phyloP scores from a whole-genome alignment of 2,329 filamentous ascomycete genomes.

The Aureobasidium sp. region DNA sequence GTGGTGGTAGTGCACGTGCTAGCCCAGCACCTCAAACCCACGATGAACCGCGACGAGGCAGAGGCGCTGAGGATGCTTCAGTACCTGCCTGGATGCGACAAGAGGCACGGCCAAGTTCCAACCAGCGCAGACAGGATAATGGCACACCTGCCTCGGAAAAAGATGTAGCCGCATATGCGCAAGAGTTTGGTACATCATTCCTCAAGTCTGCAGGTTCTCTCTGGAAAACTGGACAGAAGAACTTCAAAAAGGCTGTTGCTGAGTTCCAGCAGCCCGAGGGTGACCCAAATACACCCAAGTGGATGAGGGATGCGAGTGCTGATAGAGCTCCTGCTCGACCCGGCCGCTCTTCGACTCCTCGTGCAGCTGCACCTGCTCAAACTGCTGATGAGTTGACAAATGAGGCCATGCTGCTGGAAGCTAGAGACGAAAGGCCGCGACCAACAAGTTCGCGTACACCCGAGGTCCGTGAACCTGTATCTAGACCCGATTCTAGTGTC shows the following conservation, averaged over 20 bases:
- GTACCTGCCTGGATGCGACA: constrained; percentile 59
- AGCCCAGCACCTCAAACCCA: constrained; percentile 9
- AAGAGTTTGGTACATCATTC: constrained; percentile 72
- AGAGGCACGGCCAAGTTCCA: constrained; percentile 43
- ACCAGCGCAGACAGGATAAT: constrained; percentile 44
- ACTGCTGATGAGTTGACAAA: constrained; percentile 33
- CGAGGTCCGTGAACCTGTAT: not conserved
- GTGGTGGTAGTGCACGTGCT: constrained; percentile 16
- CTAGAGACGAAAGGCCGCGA: constrained; percentile 46
- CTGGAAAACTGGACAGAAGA: constrained; percentile 93
- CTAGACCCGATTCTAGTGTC: constrained; percentile 18
- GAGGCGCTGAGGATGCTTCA: constrained; percentile 25
- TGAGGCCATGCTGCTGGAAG: constrained; percentile 71
- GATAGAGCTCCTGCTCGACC: constrained; percentile 13
- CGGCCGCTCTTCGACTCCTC: constrained; percentile 10
- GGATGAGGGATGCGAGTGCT: constrained; percentile 70
- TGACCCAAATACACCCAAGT: constrained; percentile 79
- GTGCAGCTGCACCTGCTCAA: constrained; percentile 20
- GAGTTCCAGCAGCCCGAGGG: constrained; percentile 69
- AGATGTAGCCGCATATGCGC: constrained; percentile 73
- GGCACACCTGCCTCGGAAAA: constrained; percentile 54
- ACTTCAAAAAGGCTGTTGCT: constrained; percentile 82
- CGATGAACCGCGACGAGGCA: constrained; percentile 3
- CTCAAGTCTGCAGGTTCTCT: constrained; percentile 92
- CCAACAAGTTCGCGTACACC: constrained; percentile 35